phyloP scores from a whole-genome alignment of 1,139 yeast genomes.

The Yamadazyma taylorii region DNA sequence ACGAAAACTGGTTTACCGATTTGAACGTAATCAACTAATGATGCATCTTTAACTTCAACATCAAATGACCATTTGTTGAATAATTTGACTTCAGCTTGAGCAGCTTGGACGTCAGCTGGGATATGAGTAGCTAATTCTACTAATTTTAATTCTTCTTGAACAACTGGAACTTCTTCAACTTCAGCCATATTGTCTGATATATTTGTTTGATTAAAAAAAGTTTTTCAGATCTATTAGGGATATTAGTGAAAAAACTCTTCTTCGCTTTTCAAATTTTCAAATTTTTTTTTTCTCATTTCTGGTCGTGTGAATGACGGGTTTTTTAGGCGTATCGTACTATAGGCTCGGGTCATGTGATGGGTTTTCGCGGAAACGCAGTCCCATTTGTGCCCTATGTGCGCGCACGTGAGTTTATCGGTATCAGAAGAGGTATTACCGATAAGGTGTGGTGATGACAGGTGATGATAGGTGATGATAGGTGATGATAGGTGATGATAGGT shows the following conservation, averaged over 20 bases:
- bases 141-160: slow-evolving; percentile 73
- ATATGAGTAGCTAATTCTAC: slow-evolving; percentile 91
- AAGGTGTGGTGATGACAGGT: no score
- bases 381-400: no score
- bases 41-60: slow-evolving; percentile 95
- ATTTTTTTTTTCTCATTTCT: slow-evolving; percentile 1
- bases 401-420: no score
- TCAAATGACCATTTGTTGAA: slow-evolving; percentile 99
- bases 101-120: slow-evolving; percentile 96
- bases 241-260: slow-evolving; percentile 2
- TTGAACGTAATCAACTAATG: slow-evolving; percentile 97
- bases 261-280: slow-evolving; percentile 1
- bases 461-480: no score
- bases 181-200: slow-evolving; percentile 41
- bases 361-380: no score
- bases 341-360: not conserved
- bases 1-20: slow-evolving; percentile 97
- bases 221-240: slow-evolving; percentile 1
- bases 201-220: slow-evolving; percentile 5
- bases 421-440: no score
- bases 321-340: no score
- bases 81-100: slow-evolving; percentile 93
- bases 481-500: no score
- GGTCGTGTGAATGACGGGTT: no score
- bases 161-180: slow-evolving; percentile 51